phyloP scores from a whole-genome alignment of 495 filamentous ascomycete species.

The Xylaria palmicola region DNA sequence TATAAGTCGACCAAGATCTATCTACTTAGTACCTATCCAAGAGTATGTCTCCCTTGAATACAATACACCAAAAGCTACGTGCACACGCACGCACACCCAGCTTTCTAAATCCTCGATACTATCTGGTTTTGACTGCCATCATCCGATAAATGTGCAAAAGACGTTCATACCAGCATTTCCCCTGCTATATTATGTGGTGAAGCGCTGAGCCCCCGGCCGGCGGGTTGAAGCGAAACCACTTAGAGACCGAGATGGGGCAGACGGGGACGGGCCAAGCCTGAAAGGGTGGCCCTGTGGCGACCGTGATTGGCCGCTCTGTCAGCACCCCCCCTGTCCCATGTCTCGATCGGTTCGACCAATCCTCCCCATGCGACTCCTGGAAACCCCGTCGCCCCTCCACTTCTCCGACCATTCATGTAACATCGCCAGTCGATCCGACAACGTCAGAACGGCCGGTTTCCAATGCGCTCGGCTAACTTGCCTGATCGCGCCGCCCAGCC shows the following conservation, averaged over 20 bases:
- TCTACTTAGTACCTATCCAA: too few relatives aligned
- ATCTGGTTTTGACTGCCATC: too few relatives aligned
- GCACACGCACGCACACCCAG: too few relatives aligned
- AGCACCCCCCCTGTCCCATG: slow-evolving; percentile 5
- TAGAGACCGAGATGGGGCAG: not conserved
- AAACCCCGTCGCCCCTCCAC: slow-evolving; percentile 15
- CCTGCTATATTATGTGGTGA: too few relatives aligned
- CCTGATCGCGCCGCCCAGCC: not conserved
- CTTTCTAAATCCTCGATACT: too few relatives aligned
- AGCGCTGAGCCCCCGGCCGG: not conserved
- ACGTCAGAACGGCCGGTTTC: slow-evolving; percentile 4
- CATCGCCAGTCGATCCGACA: slow-evolving; percentile 32
- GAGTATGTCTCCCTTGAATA: too few relatives aligned
- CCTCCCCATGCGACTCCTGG: slow-evolving; percentile 22
- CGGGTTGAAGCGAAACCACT: slow-evolving; percentile 5
- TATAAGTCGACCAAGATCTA: too few relatives aligned
- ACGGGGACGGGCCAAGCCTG: not conserved
- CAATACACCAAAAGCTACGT: too few relatives aligned
- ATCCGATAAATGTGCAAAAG: too few relatives aligned
- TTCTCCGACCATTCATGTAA: slow-evolving; percentile 26
- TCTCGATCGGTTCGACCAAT: slow-evolving; percentile 8
- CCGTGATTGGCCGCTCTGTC: not conserved
- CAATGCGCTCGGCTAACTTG: not conserved
- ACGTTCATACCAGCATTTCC: too few relatives aligned
- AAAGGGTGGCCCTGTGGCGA: not conserved